Conservation (phyloP, 2,329 filamentous ascomycete species). For the Nothophoma quercina region DNA sequence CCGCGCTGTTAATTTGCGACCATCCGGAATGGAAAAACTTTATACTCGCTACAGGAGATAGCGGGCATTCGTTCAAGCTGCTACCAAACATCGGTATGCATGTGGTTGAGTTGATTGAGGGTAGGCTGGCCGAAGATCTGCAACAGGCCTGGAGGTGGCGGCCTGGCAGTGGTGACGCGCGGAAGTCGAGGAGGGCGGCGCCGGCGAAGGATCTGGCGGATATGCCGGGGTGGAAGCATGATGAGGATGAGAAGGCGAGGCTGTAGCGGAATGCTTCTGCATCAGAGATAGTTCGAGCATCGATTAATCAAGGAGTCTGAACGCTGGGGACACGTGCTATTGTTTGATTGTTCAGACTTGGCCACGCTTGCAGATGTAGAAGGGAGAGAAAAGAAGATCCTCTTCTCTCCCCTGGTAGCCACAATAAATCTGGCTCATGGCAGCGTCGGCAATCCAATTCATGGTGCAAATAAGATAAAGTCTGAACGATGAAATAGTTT, state of each 20-base stretch:
- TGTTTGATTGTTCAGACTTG: no score
- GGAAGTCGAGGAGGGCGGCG: constrained; percentile 52
- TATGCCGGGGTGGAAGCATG: constrained; percentile 55
- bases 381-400: no score
- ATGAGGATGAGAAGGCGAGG: constrained; percentile 2
- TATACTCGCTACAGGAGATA: constrained; percentile 57
- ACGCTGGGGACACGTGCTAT: no score
- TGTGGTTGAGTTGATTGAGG: constrained; percentile 57
- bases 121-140: constrained; percentile 49
- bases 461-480: no score
- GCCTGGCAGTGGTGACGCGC: constrained; percentile 53
- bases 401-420: no score
- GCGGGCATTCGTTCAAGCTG: constrained; percentile 58
- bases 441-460: no score
- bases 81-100: constrained; percentile 58
- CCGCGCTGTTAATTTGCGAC: constrained; percentile 67
- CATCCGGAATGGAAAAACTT: constrained; percentile 60
- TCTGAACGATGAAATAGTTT: no score
- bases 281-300: no score
- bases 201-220: constrained; percentile 56
- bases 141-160: constrained; percentile 56
- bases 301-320: no score
- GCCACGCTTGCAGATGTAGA: no score
- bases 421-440: no score
- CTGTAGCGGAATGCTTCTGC: not conserved